phyloP scores from a whole-genome alignment of 208 protist genomes.

The Wallacemonas sp. region DNA sequence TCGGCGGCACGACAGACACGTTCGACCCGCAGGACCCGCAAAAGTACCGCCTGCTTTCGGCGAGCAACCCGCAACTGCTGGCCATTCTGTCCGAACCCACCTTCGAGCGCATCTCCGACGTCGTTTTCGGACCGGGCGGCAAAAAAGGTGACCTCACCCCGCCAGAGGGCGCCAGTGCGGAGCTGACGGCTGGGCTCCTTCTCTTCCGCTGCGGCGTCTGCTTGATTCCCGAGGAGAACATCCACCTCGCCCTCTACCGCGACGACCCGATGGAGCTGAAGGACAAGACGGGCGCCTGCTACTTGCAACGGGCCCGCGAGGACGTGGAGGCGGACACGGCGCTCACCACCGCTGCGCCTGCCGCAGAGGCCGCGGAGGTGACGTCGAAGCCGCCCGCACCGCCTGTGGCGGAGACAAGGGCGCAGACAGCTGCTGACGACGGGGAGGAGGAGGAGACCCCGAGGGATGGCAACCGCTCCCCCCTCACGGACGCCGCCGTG shows the following conservation, averaged over 20 bases:
- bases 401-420: neutral
- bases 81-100: slow-evolving; percentile 13
- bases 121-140: slow-evolving; percentile 28
- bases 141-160: slow-evolving; percentile 4
- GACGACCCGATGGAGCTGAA: slow-evolving; percentile 54
- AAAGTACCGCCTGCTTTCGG: slow-evolving; percentile 9
- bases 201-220: slow-evolving; percentile 50
- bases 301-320: slow-evolving; percentile 36
- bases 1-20: slow-evolving; percentile 35
- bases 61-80: slow-evolving; percentile 11
- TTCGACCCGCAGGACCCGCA: slow-evolving; percentile 20
- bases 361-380: neutral
- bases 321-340: slow-evolving; percentile 18
- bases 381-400: neutral
- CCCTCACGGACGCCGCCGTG: neutral
- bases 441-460: no score
- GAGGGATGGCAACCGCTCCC: no score
- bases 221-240: slow-evolving; percentile 65
- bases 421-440: no score
- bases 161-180: neutral
- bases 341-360: neutral
- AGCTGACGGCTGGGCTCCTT: slow-evolving; percentile 27
- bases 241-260: slow-evolving; percentile 60
- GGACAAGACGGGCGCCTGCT: slow-evolving; percentile 32
- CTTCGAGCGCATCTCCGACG: slow-evolving; percentile 34